phyloP scores from a whole-genome alignment of 2,329 filamentous ascomycete genomes.

The Clarireedia hainanense region DNA sequence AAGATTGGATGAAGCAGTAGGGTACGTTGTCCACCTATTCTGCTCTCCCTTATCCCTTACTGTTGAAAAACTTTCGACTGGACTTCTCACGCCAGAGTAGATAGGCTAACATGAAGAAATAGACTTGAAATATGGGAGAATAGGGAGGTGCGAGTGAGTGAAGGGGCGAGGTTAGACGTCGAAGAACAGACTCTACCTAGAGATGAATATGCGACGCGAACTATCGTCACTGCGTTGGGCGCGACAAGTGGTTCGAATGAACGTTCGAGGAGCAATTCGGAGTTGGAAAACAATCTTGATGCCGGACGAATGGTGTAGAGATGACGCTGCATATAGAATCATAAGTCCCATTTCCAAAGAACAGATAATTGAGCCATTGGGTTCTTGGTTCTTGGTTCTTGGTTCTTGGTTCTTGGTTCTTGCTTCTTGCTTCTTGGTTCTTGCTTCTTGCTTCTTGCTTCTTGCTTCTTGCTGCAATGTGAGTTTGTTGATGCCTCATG shows the following conservation, averaged over 20 bases:
- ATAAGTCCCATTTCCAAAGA: too few relatives aligned
- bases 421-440: too few relatives aligned
- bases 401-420: too few relatives aligned
- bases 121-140: conserved; percentile 6
- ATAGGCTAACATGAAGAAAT: background rate
- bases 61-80: background rate
- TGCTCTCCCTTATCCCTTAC: background rate
- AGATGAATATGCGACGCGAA: background rate
- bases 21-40: background rate
- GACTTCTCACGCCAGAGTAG: background rate
- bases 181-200: background rate
- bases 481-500: background rate
- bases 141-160: background rate
- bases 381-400: too few relatives aligned
- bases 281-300: background rate
- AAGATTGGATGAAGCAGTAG: background rate
- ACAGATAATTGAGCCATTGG: too few relatives aligned
- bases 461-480: too few relatives aligned
- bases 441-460: too few relatives aligned
- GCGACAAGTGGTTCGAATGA: background rate
- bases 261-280: background rate
- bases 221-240: background rate
- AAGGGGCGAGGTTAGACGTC: background rate
- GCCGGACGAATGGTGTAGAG: background rate
- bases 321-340: background rate